Percentiles rank a stretch among this genome's conserved stretches.
phyloP scores from a whole-genome alignment of 2,329 filamentous ascomycete species.

The Amylocarpus encephaloides region DNA sequence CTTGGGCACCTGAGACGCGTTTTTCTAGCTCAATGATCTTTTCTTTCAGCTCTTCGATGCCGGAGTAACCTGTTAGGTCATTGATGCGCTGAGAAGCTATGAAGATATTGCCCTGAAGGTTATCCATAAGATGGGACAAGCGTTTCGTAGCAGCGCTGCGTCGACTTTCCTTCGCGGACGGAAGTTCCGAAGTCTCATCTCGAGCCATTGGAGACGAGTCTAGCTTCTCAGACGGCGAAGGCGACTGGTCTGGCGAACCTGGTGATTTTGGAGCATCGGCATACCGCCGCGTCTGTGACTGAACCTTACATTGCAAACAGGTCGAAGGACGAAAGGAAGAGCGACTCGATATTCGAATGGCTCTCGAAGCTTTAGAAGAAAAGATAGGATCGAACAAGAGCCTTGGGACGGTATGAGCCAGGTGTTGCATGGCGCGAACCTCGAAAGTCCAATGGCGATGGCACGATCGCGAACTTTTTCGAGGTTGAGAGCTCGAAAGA shows the following conservation, averaged over 20 bases:
- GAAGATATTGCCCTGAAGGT: conserved; percentile 77
- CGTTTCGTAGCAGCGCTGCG: conserved; percentile 39
- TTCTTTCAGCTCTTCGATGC: conserved; percentile 78
- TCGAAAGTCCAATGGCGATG: conserved; percentile 1
- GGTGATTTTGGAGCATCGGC: conserved; percentile 27
- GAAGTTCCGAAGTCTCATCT: conserved; percentile 33
- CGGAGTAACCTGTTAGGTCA: conserved; percentile 87
- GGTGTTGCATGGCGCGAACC: conserved; percentile 29
- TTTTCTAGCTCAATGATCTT: conserved; percentile 65
- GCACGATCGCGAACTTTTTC: conserved; percentile 4
- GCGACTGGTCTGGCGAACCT: conserved; percentile 4
- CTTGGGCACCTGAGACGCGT: conserved; percentile 52
- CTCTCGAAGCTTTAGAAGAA: conserved; percentile 15
- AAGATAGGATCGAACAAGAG: conserved; percentile 25
- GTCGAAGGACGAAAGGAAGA: conserved; percentile 29
- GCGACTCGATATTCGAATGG: conserved; percentile 17
- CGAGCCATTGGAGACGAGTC: conserved; percentile 3
- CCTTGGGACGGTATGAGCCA: conserved; percentile 27
- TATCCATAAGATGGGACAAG: conserved; percentile 76
- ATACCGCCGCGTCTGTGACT: conserved; percentile 32
- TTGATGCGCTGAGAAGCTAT: conserved; percentile 84
- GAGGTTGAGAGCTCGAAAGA: conserved; percentile 12
- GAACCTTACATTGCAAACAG: conserved; percentile 37
- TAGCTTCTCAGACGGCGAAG: background rate
- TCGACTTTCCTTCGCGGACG: conserved; percentile 41